phyloP scores from a whole-genome alignment of 352 stramenopile species.

The Phytophthora podocarpi region DNA sequence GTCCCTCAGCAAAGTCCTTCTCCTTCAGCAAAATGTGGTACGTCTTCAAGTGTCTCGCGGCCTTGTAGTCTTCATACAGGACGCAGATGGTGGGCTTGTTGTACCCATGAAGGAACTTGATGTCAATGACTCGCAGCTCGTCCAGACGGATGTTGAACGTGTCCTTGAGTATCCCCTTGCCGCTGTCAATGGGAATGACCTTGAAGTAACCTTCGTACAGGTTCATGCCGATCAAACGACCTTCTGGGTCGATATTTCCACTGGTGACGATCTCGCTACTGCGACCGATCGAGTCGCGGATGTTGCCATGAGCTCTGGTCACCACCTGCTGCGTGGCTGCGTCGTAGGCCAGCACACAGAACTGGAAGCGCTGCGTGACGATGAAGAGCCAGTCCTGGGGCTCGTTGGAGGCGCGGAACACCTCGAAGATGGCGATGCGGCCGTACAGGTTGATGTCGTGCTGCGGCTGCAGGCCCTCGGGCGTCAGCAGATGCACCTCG shows the following conservation, averaged over 20 bases:
- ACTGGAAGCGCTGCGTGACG: slow-evolving; percentile 91
- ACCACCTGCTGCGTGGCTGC: slow-evolving; percentile 65
- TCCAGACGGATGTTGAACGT: slow-evolving; percentile 94
- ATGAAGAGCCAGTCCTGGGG: slow-evolving; percentile 89
- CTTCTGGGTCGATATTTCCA: slow-evolving; percentile 88
- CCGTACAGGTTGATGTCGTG: slow-evolving; percentile 89
- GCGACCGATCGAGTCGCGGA: slow-evolving; percentile 85
- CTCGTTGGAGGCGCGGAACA: slow-evolving; percentile 77
- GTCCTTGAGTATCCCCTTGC: slow-evolving; percentile 79
- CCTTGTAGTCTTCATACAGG: slow-evolving; percentile 92
- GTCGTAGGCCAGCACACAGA: slow-evolving; percentile 90
- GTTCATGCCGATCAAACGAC: slow-evolving; percentile 90
- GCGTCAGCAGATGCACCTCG: slow-evolving; percentile 88
- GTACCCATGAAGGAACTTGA: slow-evolving; percentile 93
- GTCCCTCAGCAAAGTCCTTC: slow-evolving; percentile 89
- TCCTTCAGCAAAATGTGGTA: slow-evolving; percentile 91
- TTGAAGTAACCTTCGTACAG: slow-evolving; percentile 93
- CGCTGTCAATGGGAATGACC: slow-evolving; percentile 87
- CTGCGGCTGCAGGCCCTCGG: slow-evolving; percentile 84
- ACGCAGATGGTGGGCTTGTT: slow-evolving; percentile 91
- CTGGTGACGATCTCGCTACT: slow-evolving; percentile 90
- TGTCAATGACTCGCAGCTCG: slow-evolving; percentile 93
- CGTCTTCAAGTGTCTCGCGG: slow-evolving; percentile 91
- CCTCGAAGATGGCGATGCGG: slow-evolving; percentile 88
- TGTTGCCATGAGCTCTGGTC: slow-evolving; percentile 87